Percentiles rank a stretch among this genome's conserved stretches.
phyloP scores from a whole-genome alignment of 441 rosid genomes.

The Arabidopsis hybrid region DNA sequence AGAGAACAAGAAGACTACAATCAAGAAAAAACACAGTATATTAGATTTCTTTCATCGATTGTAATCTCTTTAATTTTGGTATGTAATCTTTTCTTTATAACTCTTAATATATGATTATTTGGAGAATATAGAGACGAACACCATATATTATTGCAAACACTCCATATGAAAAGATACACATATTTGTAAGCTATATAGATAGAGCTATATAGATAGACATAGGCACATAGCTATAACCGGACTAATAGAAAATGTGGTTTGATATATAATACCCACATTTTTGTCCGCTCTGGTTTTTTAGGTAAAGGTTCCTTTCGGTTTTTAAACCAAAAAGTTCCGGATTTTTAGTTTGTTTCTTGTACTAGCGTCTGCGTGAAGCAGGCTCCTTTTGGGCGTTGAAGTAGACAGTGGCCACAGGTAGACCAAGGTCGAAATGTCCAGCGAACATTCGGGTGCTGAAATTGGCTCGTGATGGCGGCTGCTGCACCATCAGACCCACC shows the following conservation, averaged over 20 bases:
- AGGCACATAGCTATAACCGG: conserved; percentile 21
- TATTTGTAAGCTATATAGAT: conserved; percentile 18
- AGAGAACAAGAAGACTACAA: conserved; percentile 43
- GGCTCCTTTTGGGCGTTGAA: conserved; percentile 92
- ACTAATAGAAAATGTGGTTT: conserved; percentile 33
- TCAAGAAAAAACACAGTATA: conserved; percentile 49
- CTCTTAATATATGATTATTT: conserved; percentile 1
- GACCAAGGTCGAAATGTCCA: conserved; percentile 63
- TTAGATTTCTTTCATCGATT: conserved; percentile 67
- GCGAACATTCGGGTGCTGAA: conserved; percentile 81
- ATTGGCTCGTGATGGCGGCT: conserved; percentile 63
- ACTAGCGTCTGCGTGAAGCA: conserved; percentile 68
- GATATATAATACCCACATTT: conserved; percentile 37
- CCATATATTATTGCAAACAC: conserved; percentile 30
- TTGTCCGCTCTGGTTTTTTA: background rate
- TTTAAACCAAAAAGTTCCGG: conserved; percentile 7
- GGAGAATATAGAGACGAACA: background rate
- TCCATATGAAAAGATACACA: conserved; percentile 2
- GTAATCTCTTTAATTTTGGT: conserved; percentile 30
- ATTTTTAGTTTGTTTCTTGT: background rate
- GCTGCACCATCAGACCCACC: conserved; percentile 65
- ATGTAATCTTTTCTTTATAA: conserved; percentile 9
- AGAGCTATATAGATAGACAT: background rate
- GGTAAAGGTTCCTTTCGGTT: background rate
- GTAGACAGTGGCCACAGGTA: conserved; percentile 81